phyloP scores from a whole-genome alignment of 306 rosid genomes.

The Begonia masoniana region DNA sequence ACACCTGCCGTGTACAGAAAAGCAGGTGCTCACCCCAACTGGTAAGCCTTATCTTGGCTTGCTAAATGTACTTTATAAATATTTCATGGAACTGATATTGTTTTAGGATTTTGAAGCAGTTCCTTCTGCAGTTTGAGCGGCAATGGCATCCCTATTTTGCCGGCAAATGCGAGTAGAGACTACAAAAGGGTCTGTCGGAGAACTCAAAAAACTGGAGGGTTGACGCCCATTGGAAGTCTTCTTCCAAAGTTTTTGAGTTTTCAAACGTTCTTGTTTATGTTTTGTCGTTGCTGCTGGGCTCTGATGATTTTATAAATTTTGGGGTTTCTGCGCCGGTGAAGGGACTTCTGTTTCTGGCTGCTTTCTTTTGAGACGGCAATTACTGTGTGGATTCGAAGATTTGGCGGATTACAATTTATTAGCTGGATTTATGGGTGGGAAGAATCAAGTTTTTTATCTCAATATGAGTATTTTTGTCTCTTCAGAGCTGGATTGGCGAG shows the following conservation, averaged over 20 bases:
- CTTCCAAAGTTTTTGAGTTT: slow-evolving; percentile 14
- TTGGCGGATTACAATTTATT: background rate
- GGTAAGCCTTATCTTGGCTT: too few relatives aligned
- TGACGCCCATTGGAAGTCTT: slow-evolving; percentile 30
- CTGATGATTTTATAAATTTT: slow-evolving; percentile 10
- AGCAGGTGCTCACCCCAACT: too few relatives aligned
- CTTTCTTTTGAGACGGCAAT: slow-evolving; percentile 17
- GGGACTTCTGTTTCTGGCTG: slow-evolving; percentile 7
- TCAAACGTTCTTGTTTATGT: background rate
- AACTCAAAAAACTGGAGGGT: slow-evolving; percentile 13
- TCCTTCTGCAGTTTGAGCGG: too few relatives aligned
- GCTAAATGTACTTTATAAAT: too few relatives aligned
- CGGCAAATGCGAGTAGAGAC: slow-evolving; percentile 35
- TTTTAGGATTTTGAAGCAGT: too few relatives aligned
- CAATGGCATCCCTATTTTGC: background rate
- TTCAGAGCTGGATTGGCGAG: slow-evolving; percentile 3
- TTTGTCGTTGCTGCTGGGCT: background rate
- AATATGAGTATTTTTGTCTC: slow-evolving; percentile 12
- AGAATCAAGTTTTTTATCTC: slow-evolving; percentile 17
- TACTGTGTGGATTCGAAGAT: slow-evolving; percentile 11
- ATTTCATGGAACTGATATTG: too few relatives aligned
- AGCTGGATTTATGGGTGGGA: slow-evolving; percentile 4
- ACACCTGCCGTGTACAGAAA: too few relatives aligned
- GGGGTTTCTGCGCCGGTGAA: slow-evolving; percentile 3
- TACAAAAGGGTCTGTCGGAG: slow-evolving; percentile 9